Evolutionary conservation across 805 yeast genomes (phyloP), one percentile per base, ranked within the genome.

Genomic region (Pichia pseudocactophila): DNA sequence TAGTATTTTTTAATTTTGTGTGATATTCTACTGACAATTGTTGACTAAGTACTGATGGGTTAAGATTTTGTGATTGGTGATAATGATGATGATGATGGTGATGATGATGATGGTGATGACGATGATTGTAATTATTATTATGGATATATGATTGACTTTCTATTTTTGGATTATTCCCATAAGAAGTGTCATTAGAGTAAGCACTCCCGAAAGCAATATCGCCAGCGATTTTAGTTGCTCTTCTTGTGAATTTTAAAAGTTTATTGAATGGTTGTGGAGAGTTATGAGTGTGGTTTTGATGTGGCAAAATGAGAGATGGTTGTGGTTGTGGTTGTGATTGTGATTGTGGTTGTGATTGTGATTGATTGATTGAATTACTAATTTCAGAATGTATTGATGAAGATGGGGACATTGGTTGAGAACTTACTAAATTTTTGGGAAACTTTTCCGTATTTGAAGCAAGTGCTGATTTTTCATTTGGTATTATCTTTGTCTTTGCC

Each of bases 191-290:
- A 7, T 46, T 20, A 2, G 15, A 4, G 20, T 48, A 22, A 4
- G 56, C 46, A 13, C 52, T 41, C 8, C 65, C 65, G 43, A 61
- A 57, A 1, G 63, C 63, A 8, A 61, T 42, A 38, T 60, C 63
- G 9, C 61, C 61, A 1, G 60, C 64, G 4, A 61, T 19, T 30
- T 49, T 45, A 2, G 59, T 50, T 2, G 63, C 65, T 41, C 46
- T 58, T 30, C 51, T 53, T 7, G 59, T 53, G 18, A 59, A 44
- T 28, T 42, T 55, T 30, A 48, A 31, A 5, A 59, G 32, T 15
- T 51, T 44, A 10, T 25, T 41, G 3, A 27, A 31, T 18, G 40
- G 27, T 25, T 30, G 41, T 16, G 26, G 13, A 16, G 25, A 22
- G 8, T 22, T 22, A 8, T 22, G 12, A 19, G 6, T n/a, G n/a